Evolutionary conservation across 2,329 filamentous ascomycete genomes (phyloP).

Genomic region (Pestalotiopsis sp.): DNA sequence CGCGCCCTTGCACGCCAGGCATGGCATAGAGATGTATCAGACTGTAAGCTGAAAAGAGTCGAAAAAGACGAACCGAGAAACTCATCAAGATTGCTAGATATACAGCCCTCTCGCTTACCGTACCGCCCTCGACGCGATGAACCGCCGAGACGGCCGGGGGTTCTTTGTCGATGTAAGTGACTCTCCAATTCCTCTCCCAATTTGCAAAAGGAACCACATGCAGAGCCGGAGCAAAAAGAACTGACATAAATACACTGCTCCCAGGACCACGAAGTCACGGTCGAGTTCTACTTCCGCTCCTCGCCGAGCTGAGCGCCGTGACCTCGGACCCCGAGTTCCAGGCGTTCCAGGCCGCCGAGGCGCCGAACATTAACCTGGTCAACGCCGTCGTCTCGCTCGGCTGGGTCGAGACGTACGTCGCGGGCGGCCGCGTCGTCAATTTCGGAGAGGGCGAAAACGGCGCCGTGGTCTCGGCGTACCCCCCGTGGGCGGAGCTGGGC

Average conservation of each 20-base stretch:
- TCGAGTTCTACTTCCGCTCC: constrained; percentile 16
- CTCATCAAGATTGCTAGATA: neutral
- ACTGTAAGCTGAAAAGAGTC: neutral
- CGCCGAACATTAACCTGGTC: constrained; percentile 18
- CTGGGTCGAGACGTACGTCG: constrained; percentile 25
- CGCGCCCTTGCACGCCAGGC: constrained; percentile 8
- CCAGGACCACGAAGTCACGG: constrained; percentile 4
- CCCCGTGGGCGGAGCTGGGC: constrained; percentile 5
- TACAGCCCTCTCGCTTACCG: constrained; percentile 7
- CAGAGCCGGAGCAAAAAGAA: neutral
- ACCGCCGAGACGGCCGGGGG: constrained; percentile 5
- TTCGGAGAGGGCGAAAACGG: constrained; percentile 10
- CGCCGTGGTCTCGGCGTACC: constrained; percentile 11
- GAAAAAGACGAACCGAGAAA: neutral
- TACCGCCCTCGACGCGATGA: constrained; percentile 4
- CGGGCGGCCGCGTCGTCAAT: constrained; percentile 23
- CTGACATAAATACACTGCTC: neutral
- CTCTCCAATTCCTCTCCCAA: neutral
- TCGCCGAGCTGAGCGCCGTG: constrained; percentile 18
- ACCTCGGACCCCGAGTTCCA: constrained; percentile 22
- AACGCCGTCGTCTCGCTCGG: constrained; percentile 17
- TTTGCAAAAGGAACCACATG: neutral
- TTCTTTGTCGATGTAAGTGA: constrained; percentile 6
- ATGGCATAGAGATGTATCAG: constrained; percentile 13
- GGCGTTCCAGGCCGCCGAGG: constrained; percentile 20